These are phyloP conservation scores for Apiospora saccharicola DNA, from an alignment of 2,329 filamentous ascomycete species.

Conservation along the genomic window DNA sequence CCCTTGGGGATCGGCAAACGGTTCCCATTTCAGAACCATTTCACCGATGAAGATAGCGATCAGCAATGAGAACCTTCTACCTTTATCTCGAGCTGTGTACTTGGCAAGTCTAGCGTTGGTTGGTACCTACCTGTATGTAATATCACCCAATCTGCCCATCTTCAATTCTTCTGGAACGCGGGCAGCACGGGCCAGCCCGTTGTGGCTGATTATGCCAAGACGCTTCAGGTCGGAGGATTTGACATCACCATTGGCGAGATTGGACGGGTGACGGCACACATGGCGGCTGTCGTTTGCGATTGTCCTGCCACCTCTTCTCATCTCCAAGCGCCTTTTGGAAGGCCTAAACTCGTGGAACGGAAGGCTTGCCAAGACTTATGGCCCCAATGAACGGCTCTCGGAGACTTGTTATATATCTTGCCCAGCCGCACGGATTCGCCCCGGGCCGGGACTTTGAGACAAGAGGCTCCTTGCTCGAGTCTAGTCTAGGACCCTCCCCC, in stretches of 20 bases:
- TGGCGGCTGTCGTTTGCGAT: not conserved
- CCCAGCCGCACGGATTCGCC: slow-evolving; percentile 9
- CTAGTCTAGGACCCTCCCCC: not conserved
- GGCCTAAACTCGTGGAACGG: not conserved
- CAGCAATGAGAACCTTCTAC: not conserved
- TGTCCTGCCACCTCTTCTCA: not conserved
- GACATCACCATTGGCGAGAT: slow-evolving; percentile 11
- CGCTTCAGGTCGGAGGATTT: slow-evolving; percentile 16
- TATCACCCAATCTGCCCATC: not conserved
- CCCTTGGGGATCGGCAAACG: not conserved
- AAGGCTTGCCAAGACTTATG: not conserved
- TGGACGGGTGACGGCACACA: not conserved
- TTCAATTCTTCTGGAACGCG: not conserved
- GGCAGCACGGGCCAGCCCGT: slow-evolving; percentile 5
- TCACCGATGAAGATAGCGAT: not conserved
- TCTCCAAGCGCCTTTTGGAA: not conserved
- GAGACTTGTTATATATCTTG: slow-evolving; percentile 9
- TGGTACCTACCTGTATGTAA: no score
- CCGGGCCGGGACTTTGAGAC: slow-evolving; percentile 15
- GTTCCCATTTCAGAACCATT: not conserved
- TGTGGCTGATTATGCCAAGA: slow-evolving; percentile 19
- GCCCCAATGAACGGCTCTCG: not conserved
- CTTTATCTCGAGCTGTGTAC: not conserved
- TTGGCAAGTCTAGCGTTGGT: no score
- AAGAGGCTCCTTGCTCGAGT: not conserved